Evolutionary conservation across 495 filamentous ascomycete species (phyloP).

Genomic region (Podospora fimiseda): DNA sequence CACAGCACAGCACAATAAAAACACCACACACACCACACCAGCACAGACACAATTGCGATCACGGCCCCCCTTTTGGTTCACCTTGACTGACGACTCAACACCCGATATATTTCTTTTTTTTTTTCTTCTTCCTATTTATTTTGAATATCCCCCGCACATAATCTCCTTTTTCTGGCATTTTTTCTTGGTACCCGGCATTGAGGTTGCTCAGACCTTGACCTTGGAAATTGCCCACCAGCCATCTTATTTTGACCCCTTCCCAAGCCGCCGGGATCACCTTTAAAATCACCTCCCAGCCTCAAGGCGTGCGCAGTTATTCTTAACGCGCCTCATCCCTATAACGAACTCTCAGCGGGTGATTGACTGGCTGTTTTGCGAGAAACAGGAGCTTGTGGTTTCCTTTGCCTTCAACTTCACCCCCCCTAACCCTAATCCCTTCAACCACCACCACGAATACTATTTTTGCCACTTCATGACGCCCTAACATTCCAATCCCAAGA

Average conservation of each 20-base stretch:
- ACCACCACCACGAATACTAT: background rate
- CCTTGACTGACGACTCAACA: background rate
- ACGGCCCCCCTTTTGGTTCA: background rate
- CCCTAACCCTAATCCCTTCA: slow-evolving; percentile 1
- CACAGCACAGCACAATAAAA: background rate
- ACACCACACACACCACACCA: background rate
- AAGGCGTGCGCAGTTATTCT: slow-evolving; percentile 3
- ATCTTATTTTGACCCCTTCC: slow-evolving; percentile 16
- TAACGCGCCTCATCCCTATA: background rate
- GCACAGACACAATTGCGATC: background rate
- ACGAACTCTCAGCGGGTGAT: background rate
- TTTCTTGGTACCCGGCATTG: background rate
- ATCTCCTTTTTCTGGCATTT: background rate
- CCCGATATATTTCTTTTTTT: background rate
- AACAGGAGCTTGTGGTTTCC: background rate
- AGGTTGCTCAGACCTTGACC: slow-evolving; percentile 1
- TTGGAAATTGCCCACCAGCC: slow-evolving; percentile 8
- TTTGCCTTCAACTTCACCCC: background rate
- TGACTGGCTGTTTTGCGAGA: background rate
- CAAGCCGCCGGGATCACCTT: background rate
- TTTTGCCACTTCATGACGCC: slow-evolving; percentile 21
- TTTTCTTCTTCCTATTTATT: background rate
- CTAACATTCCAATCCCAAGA: slow-evolving; percentile 20
- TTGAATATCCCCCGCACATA: background rate
- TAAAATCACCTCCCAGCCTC: background rate